Conservation (phyloP, 2,329 filamentous ascomycete species). For the Aaosphaeria pasadenensis region DNA sequence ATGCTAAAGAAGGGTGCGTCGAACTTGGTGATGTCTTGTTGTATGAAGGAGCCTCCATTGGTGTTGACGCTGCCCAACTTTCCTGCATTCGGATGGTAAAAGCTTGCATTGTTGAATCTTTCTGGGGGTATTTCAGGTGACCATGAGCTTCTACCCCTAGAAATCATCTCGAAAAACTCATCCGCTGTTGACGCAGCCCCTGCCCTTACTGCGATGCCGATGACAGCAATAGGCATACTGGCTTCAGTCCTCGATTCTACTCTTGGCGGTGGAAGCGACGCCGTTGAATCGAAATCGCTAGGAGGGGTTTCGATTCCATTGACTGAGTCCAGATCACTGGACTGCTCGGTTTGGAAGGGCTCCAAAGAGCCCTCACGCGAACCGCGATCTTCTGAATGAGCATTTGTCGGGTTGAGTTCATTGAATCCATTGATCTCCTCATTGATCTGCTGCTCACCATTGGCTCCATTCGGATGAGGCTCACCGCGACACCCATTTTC, state of each 20-base stretch:
- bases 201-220: conserved; percentile 32
- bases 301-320: too few relatives aligned
- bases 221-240: conserved; percentile 25
- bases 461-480: too few relatives aligned
- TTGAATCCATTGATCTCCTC: too few relatives aligned
- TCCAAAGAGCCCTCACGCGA: too few relatives aligned
- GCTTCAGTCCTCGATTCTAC: not conserved
- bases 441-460: too few relatives aligned
- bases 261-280: too few relatives aligned
- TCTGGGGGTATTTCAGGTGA: conserved; percentile 29
- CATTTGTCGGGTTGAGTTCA: too few relatives aligned
- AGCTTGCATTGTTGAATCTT: conserved; percentile 31
- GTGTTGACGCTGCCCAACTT: conserved; percentile 10
- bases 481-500: too few relatives aligned
- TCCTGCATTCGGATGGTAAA: conserved; percentile 35
- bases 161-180: conserved; percentile 33
- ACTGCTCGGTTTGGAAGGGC: too few relatives aligned
- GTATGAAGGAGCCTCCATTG: conserved; percentile 11
- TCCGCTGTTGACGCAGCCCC: conserved; percentile 31
- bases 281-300: too few relatives aligned
- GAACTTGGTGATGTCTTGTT: conserved; percentile 13
- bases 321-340: too few relatives aligned
- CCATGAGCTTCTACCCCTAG: conserved; percentile 26
- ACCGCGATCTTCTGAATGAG: too few relatives aligned
- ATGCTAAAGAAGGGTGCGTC: conserved; percentile 23